Evolutionary conservation across 441 rosid genomes (phyloP).

Genomic region (Viola pubescens): DNA sequence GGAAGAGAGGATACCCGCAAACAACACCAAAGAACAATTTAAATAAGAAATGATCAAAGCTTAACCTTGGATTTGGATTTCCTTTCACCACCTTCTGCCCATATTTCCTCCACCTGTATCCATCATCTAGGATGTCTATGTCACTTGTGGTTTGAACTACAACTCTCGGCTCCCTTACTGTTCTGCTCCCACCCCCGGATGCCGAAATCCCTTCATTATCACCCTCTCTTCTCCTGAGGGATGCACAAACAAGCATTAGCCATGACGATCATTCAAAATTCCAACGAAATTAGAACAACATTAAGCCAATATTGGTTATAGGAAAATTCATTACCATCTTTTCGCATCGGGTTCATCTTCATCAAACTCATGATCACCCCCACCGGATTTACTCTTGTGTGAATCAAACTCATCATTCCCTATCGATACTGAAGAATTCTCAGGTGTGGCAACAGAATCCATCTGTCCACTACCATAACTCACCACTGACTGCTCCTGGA

Average conservation of each 20-base stretch:
- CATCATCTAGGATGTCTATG: conserved; percentile 89
- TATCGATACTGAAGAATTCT: conserved; percentile 65
- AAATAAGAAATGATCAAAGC: background rate
- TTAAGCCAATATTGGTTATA: background rate
- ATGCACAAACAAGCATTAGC: background rate
- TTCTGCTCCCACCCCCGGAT: conserved; percentile 42
- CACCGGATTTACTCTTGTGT: conserved; percentile 50
- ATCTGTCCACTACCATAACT: conserved; percentile 38
- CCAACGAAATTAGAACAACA: background rate
- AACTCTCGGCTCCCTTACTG: conserved; percentile 76
- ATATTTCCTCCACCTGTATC: conserved; percentile 92
- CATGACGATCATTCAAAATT: too few species aligned
- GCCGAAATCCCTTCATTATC: conserved; percentile 73
- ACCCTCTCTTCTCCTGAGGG: conserved; percentile 56
- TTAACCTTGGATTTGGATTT: conserved; percentile 84
- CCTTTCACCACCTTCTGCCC: conserved; percentile 97
- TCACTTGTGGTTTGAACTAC: conserved; percentile 92
- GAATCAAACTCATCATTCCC: conserved; percentile 68
- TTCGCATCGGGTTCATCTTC: conserved; percentile 76
- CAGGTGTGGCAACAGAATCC: conserved; percentile 59
- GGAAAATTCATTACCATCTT: conserved; percentile 49
- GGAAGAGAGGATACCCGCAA: too few species aligned
- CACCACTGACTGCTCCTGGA: conserved; percentile 35
- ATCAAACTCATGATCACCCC: conserved; percentile 44
- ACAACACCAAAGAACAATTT: too few species aligned